Conservation (phyloP, 352 stramenopile species). For the Globisporangium paroecandrum region DNA sequence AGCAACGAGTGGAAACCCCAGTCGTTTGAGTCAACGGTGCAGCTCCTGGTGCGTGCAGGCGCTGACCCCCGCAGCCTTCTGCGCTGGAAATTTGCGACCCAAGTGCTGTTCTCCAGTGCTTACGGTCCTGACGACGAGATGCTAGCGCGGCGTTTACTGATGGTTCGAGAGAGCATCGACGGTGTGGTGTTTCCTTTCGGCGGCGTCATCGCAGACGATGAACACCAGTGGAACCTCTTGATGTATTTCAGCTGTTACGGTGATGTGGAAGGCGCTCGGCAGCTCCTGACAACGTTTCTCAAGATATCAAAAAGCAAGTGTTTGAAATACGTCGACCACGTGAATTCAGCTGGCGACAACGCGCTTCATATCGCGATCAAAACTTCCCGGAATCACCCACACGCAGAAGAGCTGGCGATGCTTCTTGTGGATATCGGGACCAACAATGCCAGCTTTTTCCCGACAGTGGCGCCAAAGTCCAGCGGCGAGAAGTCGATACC, state of each 20-base stretch:
- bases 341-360: constrained; percentile 60
- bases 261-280: constrained; percentile 39
- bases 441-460: constrained; percentile 13
- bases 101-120: constrained; percentile 36
- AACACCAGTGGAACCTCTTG: constrained; percentile 51
- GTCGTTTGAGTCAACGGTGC: constrained; percentile 31
- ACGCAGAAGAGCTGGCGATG: constrained; percentile 28
- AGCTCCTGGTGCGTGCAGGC: constrained; percentile 37
- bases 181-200: constrained; percentile 28
- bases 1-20: not conserved
- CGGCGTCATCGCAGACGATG: constrained; percentile 38
- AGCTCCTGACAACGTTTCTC: constrained; percentile 25
- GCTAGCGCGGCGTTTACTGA: constrained; percentile 27
- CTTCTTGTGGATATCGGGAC: constrained; percentile 39
- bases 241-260: constrained; percentile 63
- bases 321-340: constrained; percentile 48
- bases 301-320: constrained; percentile 18
- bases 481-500: constrained; percentile 4
- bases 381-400: constrained; percentile 14
- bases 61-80: constrained; percentile 44
- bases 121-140: constrained; percentile 20
- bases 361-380: constrained; percentile 74
- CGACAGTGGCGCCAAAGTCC: not conserved
- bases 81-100: constrained; percentile 56
- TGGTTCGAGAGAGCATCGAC: constrained; percentile 26